Percentiles rank a stretch among this genome's conserved stretches.
Evolutionary conservation across 2,329 filamentous ascomycete species (phyloP).

Genomic region (Sarocladium kiliense): DNA sequence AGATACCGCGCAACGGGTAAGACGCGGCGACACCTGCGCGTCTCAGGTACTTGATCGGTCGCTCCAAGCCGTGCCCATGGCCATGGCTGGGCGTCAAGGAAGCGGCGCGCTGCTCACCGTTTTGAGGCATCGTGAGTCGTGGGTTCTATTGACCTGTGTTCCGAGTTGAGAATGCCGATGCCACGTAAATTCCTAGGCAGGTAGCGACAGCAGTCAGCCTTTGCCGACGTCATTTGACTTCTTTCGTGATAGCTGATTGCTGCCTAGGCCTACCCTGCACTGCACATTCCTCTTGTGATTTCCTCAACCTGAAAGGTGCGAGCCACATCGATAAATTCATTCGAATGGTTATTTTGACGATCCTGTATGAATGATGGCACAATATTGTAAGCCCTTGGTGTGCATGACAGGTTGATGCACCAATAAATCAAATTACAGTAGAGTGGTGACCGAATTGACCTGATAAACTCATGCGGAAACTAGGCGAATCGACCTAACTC

Average conservation of each 20-base stretch:
- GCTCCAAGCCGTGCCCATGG: conserved; percentile 15
- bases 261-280: too few relatives aligned
- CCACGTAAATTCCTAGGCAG: not conserved
- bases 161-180: not conserved
- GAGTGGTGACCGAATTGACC: too few relatives aligned
- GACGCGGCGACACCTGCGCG: conserved; percentile 42
- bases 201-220: not conserved
- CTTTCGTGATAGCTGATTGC: not conserved
- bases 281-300: too few relatives aligned
- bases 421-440: too few relatives aligned
- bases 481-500: too few relatives aligned
- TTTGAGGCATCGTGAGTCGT: conserved; percentile 15
- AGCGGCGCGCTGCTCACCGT: not conserved
- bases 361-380: too few relatives aligned
- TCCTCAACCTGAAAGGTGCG: too few relatives aligned
- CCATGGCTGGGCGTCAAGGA: not conserved
- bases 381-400: too few relatives aligned
- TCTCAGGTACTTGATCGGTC: conserved; percentile 35
- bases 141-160: not conserved
- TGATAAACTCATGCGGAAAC: too few relatives aligned
- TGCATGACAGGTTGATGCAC: too few relatives aligned
- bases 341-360: too few relatives aligned
- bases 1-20: conserved; percentile 66
- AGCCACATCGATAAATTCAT: too few relatives aligned
- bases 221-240: not conserved